Percentiles rank a stretch among this genome's conserved stretches.
phyloP scores from a whole-genome alignment of 73 alveolate species.

The Uronychia binucleata region DNA sequence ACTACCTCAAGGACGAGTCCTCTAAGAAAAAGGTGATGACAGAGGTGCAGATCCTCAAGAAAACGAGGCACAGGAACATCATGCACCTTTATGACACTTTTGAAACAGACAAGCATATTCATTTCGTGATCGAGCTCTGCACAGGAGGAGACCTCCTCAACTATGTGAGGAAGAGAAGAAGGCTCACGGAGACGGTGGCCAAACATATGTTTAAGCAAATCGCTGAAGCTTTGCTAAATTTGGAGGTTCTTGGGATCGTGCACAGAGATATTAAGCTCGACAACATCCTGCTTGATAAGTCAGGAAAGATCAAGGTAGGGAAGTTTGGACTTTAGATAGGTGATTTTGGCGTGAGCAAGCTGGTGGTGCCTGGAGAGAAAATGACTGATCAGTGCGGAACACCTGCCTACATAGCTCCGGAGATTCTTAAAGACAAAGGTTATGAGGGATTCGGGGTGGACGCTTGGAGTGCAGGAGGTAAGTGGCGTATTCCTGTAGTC shows the following conservation, averaged over 20 bases:
- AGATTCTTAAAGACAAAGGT: constrained; percentile 93
- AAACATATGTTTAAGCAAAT: constrained; percentile 87
- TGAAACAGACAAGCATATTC: constrained; percentile 54
- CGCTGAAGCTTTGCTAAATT: constrained; percentile 76
- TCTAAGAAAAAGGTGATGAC: constrained; percentile 44
- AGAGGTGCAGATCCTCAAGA: constrained; percentile 60
- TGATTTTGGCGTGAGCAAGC: constrained; percentile 3
- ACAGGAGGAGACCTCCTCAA: not conserved
- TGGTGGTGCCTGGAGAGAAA: not conserved
- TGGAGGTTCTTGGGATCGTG: constrained; percentile 82
- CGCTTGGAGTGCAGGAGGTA: constrained; percentile 93
- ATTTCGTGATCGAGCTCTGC: not conserved
- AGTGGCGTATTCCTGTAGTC: constrained; percentile 23
- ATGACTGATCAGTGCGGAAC: constrained; percentile 84
- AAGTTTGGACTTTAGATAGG: not conserved
- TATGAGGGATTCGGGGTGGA: constrained; percentile 96
- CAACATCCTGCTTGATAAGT: constrained; percentile 89
- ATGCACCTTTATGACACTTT: constrained; percentile 58
- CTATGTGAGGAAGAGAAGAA: constrained; percentile 31
- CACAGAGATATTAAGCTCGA: constrained; percentile 98
- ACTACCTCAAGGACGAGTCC: constrained; percentile 39
- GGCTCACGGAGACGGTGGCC: constrained; percentile 85
- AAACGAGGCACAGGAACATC: constrained; percentile 50
- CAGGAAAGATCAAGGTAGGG: constrained; percentile 72
- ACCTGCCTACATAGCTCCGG: constrained; percentile 99